Percentiles rank a stretch among this genome's conserved stretches.
phyloP scores from a whole-genome alignment of 164 flowering plant species.

The Stephania yunnanensis region DNA sequence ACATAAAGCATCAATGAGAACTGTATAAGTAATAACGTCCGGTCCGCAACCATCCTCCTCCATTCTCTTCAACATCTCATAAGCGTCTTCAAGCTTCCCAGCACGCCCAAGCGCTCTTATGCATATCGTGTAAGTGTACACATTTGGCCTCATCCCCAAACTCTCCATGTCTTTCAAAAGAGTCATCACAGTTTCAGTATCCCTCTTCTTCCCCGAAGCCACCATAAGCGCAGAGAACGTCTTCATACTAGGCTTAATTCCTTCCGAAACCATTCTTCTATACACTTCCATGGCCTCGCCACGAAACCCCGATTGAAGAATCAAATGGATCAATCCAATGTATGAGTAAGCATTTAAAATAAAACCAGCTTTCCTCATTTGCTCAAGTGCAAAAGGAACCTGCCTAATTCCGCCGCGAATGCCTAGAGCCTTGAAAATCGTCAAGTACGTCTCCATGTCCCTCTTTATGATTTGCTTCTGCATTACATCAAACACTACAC shows the following conservation, averaged over 20 bases:
- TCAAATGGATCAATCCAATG: constrained; percentile 76
- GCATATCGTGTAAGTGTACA: constrained; percentile 86
- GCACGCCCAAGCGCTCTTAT: constrained; percentile 76
- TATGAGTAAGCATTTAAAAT: constrained; percentile 79
- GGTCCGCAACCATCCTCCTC: constrained; percentile 78
- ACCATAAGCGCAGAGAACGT: constrained; percentile 96
- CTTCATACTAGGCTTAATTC: constrained; percentile 73
- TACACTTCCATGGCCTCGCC: constrained; percentile 70
- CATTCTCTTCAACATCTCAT: constrained; percentile 60
- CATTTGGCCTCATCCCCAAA: constrained; percentile 79
- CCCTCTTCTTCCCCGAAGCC: constrained; percentile 74
- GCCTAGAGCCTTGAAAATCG: constrained; percentile 49
- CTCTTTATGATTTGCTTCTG: constrained; percentile 76
- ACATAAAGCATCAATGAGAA: constrained; percentile 81
- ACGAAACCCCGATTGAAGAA: constrained; percentile 60
- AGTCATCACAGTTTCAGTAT: constrained; percentile 56
- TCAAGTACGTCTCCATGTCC: constrained; percentile 61
- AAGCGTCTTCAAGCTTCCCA: constrained; percentile 74
- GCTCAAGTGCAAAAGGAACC: constrained; percentile 54
- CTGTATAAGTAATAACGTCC: constrained; percentile 87
- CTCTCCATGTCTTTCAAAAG: constrained; percentile 74
- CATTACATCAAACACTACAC: constrained; percentile 75
- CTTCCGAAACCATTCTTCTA: constrained; percentile 66
- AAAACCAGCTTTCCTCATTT: constrained; percentile 64
- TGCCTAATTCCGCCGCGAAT: constrained; percentile 61